Percentiles rank a stretch among this genome's conserved stretches.
These are phyloP conservation scores for Ulvella scutata DNA, from an alignment of 139 green algal species.

Conservation along the genomic window DNA sequence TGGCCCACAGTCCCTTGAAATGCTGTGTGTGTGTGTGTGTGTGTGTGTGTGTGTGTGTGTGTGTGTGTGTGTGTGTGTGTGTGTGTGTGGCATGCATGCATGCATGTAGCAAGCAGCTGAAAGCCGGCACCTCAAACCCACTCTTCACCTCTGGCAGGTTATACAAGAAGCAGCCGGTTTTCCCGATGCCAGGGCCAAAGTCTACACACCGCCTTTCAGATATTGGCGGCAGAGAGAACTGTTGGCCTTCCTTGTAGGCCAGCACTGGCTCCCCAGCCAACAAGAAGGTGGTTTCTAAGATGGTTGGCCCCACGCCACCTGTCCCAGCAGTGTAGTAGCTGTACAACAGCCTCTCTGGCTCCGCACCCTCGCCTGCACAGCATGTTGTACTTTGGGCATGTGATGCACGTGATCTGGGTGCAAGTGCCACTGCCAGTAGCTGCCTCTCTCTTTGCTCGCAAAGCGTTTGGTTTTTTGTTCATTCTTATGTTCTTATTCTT, in stretches of 20 bases:
- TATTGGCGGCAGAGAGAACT: slow-evolving; percentile 34
- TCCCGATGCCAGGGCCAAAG: slow-evolving; percentile 64
- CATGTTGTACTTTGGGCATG: too few relatives aligned
- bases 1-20: too few relatives aligned
- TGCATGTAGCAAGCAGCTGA: slow-evolving; percentile 20
- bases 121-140: slow-evolving; percentile 36
- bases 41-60: too few relatives aligned
- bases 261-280: slow-evolving; percentile 36
- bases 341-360: slow-evolving; percentile 60
- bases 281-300: slow-evolving; percentile 83
- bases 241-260: slow-evolving; percentile 42
- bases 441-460: too few relatives aligned
- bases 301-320: slow-evolving; percentile 82
- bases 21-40: too few relatives aligned
- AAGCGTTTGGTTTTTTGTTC: too few relatives aligned
- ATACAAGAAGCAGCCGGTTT: slow-evolving; percentile 55
- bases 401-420: too few relatives aligned
- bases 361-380: slow-evolving; percentile 19
- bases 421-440: too few relatives aligned
- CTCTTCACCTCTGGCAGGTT: slow-evolving; percentile 70
- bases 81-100: neutral
- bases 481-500: too few relatives aligned
- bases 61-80: neutral
- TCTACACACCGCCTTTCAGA: slow-evolving; percentile 65
- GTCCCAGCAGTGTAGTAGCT: slow-evolving; percentile 82